Conservation (phyloP, 768 basidiomycete species). For the Naganishia vaughanmartiniae region DNA sequence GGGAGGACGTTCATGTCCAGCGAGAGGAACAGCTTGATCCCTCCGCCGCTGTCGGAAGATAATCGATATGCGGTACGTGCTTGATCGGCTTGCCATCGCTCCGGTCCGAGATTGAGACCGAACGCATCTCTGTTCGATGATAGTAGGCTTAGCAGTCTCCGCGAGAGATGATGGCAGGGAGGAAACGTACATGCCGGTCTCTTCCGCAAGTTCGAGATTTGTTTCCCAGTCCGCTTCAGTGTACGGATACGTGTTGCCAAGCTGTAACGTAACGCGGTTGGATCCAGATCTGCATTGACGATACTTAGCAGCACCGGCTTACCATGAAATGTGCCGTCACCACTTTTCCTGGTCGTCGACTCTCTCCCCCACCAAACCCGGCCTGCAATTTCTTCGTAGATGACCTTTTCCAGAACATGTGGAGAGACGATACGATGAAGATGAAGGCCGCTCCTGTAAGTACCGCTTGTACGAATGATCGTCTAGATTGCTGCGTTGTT, state of each 20-base stretch:
- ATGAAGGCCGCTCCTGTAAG: conserved; percentile 22
- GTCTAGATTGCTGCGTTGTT: not conserved
- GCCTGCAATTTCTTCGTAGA: not conserved
- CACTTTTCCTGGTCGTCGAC: conserved; percentile 26
- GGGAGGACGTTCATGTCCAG: conserved; percentile 52
- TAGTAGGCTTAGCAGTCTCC: conserved; percentile 22
- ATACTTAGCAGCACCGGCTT: conserved; percentile 9
- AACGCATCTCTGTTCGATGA: conserved; percentile 40
- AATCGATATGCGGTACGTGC: conserved; percentile 39
- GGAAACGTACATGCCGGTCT: conserved; percentile 44
- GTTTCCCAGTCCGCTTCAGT: conserved; percentile 40
- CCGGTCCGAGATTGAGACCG: conserved; percentile 50
- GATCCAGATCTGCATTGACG: not conserved
- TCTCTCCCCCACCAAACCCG: not conserved
- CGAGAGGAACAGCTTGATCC: conserved; percentile 43
- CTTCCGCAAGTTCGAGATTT: conserved; percentile 42
- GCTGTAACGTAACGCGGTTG: conserved; percentile 28
- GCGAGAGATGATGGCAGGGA: not conserved
- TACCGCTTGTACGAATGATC: conserved; percentile 30
- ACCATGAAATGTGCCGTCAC: conserved; percentile 53
- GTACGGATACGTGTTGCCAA: conserved; percentile 51
- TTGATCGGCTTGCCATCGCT: conserved; percentile 51
- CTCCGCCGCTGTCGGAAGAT: not conserved
- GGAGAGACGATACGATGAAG: conserved; percentile 23
- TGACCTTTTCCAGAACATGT: conserved; percentile 28